Base-by-base conservation (phyloP, 495 filamentous ascomycete genomes). In the Penicillium cosmopolitanum region DNA sequence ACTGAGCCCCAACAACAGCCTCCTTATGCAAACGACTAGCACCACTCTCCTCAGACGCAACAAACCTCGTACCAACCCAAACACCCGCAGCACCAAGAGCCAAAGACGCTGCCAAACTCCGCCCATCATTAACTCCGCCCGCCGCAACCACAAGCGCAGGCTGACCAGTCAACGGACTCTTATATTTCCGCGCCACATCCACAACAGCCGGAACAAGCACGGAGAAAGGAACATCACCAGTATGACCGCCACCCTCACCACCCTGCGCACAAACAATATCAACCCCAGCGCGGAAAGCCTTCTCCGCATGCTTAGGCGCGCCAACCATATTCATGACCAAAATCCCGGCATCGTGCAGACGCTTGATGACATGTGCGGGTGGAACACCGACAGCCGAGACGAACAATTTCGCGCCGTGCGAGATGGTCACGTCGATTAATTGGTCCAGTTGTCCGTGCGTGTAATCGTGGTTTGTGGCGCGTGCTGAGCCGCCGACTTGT, bases 261-360 rank as follows among this genome's bases (percentile, higher is more conserved):
- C 90, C 90, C 77, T 93, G 90, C 33, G 89, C 85, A 64, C 91
- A 95, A 9, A 96, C 85, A 67, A 96, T 86, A 71, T 96, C 92
- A 15, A 92, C 89, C 11, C 92, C 92, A 0, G 85, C 80, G 42
- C 88, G 82, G 4, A 96, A 79, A 28, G 92, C 92, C 78, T 96
- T 95, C 65, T 84, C 82, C 0, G 92, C 92, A 70, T 96, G 92
- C 65, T 86, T 89, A n/a, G 92, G 92, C 51, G 88, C 85, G 0
- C 92, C 92, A n/a, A 96, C 92, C 92, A 96, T 96, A 69, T 96
- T 96, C 92, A 96, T 96, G 21, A 96, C 79, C 48, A 94, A 67
- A 33, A 96, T 87, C 1, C 89, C 89, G 0, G 85, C 88, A 10
- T 78, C 79, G 65, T 96, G 92, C 19, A 96, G 77, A 38, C 82